These are phyloP conservation scores for Eucalyptus cloeziana DNA, from an alignment of 345 rosid species.

Conservation along the genomic window DNA sequence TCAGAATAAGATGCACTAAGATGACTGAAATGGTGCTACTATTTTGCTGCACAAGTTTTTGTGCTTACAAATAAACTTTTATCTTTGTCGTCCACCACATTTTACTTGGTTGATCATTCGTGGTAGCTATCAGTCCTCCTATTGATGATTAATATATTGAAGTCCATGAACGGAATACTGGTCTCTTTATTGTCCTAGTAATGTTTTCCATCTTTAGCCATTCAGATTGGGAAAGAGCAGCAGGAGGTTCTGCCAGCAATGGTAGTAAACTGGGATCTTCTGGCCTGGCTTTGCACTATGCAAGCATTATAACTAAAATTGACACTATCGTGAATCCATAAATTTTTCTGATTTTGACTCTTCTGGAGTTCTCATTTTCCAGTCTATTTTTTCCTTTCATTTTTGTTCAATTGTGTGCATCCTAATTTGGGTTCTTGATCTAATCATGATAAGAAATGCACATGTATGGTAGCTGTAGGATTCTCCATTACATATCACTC, in stretches of 20 bases:
- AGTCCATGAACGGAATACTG: background rate
- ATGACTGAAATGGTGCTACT: background rate
- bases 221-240: slow-evolving; percentile 44
- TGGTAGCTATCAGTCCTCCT: background rate
- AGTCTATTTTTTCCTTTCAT: background rate
- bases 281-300: slow-evolving; percentile 38
- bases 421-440: background rate
- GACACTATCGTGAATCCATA: slow-evolving; percentile 17
- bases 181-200: background rate
- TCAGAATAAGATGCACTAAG: background rate
- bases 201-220: background rate
- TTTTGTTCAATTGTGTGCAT: background rate
- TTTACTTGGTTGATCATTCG: background rate
- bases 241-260: background rate
- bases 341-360: background rate
- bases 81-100: background rate
- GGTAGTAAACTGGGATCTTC: slow-evolving; percentile 25
- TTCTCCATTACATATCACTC: background rate
- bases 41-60: background rate
- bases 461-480: background rate
- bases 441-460: background rate
- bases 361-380: background rate
- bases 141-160: background rate
- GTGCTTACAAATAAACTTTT: background rate
- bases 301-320: slow-evolving; percentile 30